Evolutionary conservation across 345 rosid species (phyloP).

Genomic region (Brassica incana): DNA sequence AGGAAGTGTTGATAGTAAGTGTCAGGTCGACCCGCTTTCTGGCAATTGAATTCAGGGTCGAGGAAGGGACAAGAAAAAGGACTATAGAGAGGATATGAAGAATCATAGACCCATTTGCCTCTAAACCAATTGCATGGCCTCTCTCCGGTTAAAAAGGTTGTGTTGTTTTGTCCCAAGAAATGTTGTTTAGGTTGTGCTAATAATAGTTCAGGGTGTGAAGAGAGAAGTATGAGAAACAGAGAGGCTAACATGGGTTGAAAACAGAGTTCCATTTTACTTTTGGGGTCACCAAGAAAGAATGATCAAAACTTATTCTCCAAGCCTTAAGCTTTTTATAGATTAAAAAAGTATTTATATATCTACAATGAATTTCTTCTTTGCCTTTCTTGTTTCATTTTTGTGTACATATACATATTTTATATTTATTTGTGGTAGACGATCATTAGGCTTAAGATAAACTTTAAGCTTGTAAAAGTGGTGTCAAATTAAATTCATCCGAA

Average conservation of each 20-base stretch:
- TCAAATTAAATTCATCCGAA: background rate
- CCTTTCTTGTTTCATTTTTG: background rate
- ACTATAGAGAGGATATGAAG: conserved; percentile 65
- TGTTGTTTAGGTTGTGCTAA: conserved; percentile 34
- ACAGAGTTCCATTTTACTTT: conserved; percentile 34
- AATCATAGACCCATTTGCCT: conserved; percentile 77
- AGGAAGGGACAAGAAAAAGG: conserved; percentile 65
- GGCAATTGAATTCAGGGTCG: conserved; percentile 70
- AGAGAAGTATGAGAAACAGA: conserved; percentile 32
- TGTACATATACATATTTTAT: background rate
- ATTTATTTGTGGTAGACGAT: conserved; percentile 4
- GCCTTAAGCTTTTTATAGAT: conserved; percentile 29
- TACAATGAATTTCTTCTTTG: conserved; percentile 17
- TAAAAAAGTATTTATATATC: background rate
- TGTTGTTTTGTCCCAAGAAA: conserved; percentile 34
- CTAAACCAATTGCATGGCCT: conserved; percentile 50
- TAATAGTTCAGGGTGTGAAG: conserved; percentile 16
- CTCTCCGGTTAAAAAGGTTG: conserved; percentile 15
- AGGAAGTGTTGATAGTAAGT: conserved; percentile 59
- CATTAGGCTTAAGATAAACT: conserved; percentile 32
- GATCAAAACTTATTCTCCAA: conserved; percentile 30
- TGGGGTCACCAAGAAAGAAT: conserved; percentile 18
- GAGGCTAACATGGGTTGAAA: conserved; percentile 30
- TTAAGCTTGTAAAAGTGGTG: background rate
- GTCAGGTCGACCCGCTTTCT: conserved; percentile 75